phyloP scores from a whole-genome alignment of 225 moss, liverwort and hornwort genomes.

The Lunularia cruciata region DNA sequence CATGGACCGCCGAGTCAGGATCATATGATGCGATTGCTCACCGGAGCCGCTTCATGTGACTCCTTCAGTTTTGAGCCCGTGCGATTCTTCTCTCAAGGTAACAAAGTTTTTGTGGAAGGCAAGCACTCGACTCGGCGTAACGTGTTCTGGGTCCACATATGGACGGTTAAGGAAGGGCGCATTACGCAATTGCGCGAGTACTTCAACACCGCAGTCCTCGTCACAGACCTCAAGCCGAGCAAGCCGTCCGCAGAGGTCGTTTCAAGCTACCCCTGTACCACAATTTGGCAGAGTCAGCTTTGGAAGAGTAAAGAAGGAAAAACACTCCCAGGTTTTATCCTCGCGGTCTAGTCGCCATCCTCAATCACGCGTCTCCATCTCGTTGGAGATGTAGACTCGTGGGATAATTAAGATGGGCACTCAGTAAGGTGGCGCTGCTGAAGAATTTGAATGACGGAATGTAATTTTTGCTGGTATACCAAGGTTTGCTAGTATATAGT shows the following conservation, averaged over 20 bases:
- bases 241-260: constrained; percentile 60
- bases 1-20: constrained; percentile 89
- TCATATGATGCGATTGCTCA: constrained; percentile 99
- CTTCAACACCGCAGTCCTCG: constrained; percentile 87
- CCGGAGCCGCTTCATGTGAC: constrained; percentile 84
- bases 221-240: constrained; percentile 74
- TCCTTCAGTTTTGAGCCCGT: constrained; percentile 64
- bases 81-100: constrained; percentile 55
- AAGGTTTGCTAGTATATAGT: too few species aligned
- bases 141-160: constrained; percentile 89
- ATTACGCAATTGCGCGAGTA: constrained; percentile 89
- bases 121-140: constrained; percentile 42
- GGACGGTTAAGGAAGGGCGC: constrained; percentile 82
- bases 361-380: background rate
- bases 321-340: constrained; percentile 72
- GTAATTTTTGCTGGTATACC: background rate
- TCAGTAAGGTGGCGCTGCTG: constrained; percentile 4
- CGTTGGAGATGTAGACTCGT: constrained; percentile 10
- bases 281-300: constrained; percentile 81
- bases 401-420: background rate
- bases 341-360: constrained; percentile 49
- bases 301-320: constrained; percentile 87
- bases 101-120: constrained; percentile 84
- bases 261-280: constrained; percentile 69
- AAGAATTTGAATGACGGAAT: background rate